Evolutionary conservation across 31 red algal genomes (phyloP), one percentile per base, ranked within the genome.

Genomic region (Asparagopsis taxiformis): DNA sequence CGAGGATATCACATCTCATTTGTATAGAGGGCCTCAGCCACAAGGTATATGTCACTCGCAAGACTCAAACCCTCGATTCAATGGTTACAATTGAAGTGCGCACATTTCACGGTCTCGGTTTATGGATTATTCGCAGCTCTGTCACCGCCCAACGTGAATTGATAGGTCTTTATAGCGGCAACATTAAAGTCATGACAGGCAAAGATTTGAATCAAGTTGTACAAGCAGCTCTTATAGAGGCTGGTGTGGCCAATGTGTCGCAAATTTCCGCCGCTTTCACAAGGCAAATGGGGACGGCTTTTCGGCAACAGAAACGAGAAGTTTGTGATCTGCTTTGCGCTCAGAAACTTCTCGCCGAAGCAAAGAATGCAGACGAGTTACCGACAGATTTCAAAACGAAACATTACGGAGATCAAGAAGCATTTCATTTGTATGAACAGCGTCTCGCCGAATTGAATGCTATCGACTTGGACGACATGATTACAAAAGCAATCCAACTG

Each of bases 71-170:
- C 3, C 20, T 31, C 10, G 36, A 29, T 13, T 15, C 16, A 4
- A 32, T 50, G 21, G 72, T 76, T 19, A 46, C 33, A 20, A 76
- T 76, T 23, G 72, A 76, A 56, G 56, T 76, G 16, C 56, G 72
- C 17, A 76, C 72, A 3, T 76, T 76, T 63, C 72, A 76, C 49
- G 72, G 33, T 34, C 31, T 76, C 7, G 72, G 72, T 8, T 51
- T 26, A 0, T 76, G 51, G 46, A 28, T 76, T 28, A 31, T 76
- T 21, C 30, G 37, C 23, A 28, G 30, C 25, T 35, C 72, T 28
- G 4, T 17, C 30, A 22, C 4, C 5, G 15, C 29, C 9, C 21
- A 76, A 23, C 55, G 72, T 3, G 22, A 76, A 28, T 23, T 13
- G 5, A 23, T 76, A 9, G 57, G 56, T 43, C 57, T 76, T 2